Evolutionary conservation across 2,329 filamentous ascomycete genomes (phyloP), one percentile per base, ranked within the genome.

Genomic region (Aureobasidium sp.): DNA sequence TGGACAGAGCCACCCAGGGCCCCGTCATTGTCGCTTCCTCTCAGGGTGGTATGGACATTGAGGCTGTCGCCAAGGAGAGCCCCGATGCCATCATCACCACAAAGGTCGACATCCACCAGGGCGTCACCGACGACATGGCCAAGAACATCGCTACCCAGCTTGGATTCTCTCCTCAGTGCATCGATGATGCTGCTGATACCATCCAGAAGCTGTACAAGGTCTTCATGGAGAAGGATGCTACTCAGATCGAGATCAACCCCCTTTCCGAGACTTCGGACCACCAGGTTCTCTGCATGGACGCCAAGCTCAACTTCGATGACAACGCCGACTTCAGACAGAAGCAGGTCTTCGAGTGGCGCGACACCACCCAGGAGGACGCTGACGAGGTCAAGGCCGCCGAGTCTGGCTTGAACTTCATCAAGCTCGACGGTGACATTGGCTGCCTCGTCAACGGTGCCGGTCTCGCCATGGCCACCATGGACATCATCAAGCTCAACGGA

Each of bases 381-480:
- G 94, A 99, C 74, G 94, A 99, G 83, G 93, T 99, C 72, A 93
- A 93, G 79, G 94, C 94, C 71, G 92, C 92, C 72, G 82, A 96
- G 84, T 92, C 80, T 69, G 91, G 91, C 72, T 86, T 99, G 69
- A 99, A 99, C 86, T 99, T 99, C 82, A 99, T 99, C 85, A 99
- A 99, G 86, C 88, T 99, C 65, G 94, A 97, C 74, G 94, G 94
- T 75, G 94, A 99, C 76, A 99, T 99, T 75, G 94, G 94, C 78
- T 99, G 94, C 83, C 84, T 97, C 64, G 94, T 99, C 81, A 99
- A 99, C 81, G 94, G 94, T 76, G 94, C 94, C 72, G 94, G 94
- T 81, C 89, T 99, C 68, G 94, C 94, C 79, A 99, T 99, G 94
- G 94, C 94, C 66, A 99, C 94, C 76, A 99, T 99, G 94, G 94